Base-by-base conservation (phyloP, 805 yeast species). In the Jamesozyma gamospora region DNA sequence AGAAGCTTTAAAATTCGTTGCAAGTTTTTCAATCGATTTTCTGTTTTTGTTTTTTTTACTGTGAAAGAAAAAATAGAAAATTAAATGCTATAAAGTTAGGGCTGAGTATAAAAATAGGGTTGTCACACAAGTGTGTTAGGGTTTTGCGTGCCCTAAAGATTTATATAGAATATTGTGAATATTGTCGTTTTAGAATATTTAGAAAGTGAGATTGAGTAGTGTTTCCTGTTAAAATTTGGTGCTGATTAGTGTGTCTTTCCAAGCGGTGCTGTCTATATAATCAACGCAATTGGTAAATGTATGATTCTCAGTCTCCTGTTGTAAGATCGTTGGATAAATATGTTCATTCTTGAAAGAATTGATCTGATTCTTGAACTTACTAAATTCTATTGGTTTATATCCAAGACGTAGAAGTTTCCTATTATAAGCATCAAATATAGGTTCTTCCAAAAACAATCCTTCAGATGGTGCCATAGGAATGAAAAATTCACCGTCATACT, bases 391-490 rank as follows among this genome's bases (percentile, higher is more conserved):
- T 11, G 72, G 72, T 24, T 24, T 10, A 30, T 45, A 43, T 3
- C 94, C 94, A 51, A 77, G 71, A 34, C 72, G 72, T 42, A 67
- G 66, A 50, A 85, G 68, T 52, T 72, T 72, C 27, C 66, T 63
- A 60, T 88, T 88, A 58, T 79, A 82, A 6, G 79, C 75, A 32
- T 79, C 86, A 56, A 83, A 87, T 8, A 83, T 85, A 0, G 96
- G 96, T 40, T 77, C 75, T 53, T 87, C 95, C 42, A 87, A 70
- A 36, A 87, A 63, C 39, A 87, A 67, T 0, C 96, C 96, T 41
- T 84, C 66, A 19, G 95, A 88, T 4, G 96, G 96, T 1, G 95
- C 96, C 58, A 85, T 86, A 39, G 96, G 96, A 45, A 88, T 82
- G 53, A 84, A 39, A 2, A 34, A 82, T 47, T 86, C 71, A 4